phyloP scores from a whole-genome alignment of 169 alveolate genomes.

The Eimeria acervulina region DNA sequence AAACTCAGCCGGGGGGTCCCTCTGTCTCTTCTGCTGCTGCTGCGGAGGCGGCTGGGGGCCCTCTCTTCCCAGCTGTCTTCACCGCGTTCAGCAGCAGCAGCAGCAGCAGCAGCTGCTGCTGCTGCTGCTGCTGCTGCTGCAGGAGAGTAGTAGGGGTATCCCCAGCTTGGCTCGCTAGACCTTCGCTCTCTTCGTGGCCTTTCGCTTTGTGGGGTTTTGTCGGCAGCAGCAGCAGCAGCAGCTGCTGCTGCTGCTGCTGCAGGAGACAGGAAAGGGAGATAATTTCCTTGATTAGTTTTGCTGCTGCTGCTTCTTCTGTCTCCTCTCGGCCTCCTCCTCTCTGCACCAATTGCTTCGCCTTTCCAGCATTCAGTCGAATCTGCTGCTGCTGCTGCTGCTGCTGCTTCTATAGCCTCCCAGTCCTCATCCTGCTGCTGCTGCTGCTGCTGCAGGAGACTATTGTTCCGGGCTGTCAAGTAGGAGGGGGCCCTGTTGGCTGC shows the following conservation, averaged over 20 bases:
- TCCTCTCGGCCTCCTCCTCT: no score
- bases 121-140: conserved; percentile 10
- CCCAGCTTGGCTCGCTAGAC: no score
- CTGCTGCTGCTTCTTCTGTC: no score
- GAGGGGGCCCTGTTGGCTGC: neutral
- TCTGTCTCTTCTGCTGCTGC: neutral
- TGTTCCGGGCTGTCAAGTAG: neutral
- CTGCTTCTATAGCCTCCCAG: neutral
- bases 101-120: conserved; percentile 30
- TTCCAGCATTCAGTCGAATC: neutral
- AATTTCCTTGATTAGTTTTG: no score
- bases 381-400: conserved; percentile 41
- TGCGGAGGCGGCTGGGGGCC: no score
- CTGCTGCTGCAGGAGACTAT: neutral
- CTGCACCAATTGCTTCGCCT: neutral
- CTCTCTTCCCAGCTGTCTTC: no score
- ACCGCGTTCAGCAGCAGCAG: neutral
- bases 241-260: no score
- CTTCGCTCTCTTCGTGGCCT: no score
- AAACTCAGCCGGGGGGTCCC: neutral
- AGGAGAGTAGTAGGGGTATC: neutral
- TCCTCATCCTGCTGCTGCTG: neutral
- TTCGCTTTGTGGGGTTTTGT: no score
- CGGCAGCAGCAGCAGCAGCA: no score
- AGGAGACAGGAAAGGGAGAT: no score